A percentile compares a stretch with the other conserved stretches of the same genome.
phyloP scores from a whole-genome alignment of 345 rosid species.

The Acer campestre region DNA sequence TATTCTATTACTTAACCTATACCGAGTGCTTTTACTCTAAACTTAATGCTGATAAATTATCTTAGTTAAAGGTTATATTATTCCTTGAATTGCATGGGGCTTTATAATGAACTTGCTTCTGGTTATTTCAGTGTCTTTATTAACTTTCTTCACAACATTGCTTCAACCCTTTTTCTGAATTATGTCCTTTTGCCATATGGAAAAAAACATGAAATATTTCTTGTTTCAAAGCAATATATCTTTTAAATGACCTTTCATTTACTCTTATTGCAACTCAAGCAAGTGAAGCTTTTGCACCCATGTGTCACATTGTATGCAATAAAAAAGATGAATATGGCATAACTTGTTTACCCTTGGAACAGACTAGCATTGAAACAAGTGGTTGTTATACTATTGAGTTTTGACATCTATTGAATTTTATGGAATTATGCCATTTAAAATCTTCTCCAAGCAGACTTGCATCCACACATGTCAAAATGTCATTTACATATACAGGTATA shows the following conservation, averaged over 20 bases:
- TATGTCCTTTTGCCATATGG: not conserved
- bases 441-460: not conserved
- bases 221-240: not conserved
- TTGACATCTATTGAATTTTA: not conserved
- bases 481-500: no score
- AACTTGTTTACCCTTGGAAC: not conserved
- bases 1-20: not conserved
- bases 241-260: not conserved
- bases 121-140: not conserved
- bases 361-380: not conserved
- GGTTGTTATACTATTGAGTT: not conserved
- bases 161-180: not conserved
- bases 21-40: not conserved
- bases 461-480: not conserved
- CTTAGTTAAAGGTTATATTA: not conserved
- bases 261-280: not conserved
- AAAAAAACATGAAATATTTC: not conserved
- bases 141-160: not conserved
- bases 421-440: not conserved
- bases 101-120: not conserved
- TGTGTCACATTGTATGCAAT: not conserved
- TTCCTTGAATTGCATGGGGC: constrained; percentile 11
- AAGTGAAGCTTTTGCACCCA: not conserved
- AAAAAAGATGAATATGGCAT: not conserved
- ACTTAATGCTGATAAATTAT: not conserved